phyloP scores from a whole-genome alignment of 805 yeast genomes.

The Candida xiaguanensis region DNA sequence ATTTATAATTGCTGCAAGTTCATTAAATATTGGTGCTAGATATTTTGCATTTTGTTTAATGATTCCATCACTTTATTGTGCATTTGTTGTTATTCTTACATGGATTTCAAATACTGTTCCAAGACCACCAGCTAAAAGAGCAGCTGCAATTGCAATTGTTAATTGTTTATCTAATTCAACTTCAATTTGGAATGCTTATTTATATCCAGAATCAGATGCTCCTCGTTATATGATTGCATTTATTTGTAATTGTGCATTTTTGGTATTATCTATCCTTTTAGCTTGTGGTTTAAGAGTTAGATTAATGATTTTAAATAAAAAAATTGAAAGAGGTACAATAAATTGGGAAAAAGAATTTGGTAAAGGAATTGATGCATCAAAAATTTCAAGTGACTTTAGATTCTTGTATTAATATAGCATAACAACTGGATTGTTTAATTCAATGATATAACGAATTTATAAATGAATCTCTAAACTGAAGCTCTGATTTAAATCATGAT shows the following conservation, averaged over 20 bases:
- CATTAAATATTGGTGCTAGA: conserved; percentile 53
- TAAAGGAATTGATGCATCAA: conserved; percentile 40
- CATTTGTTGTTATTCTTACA: conserved; percentile 49
- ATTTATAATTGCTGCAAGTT: conserved; percentile 47
- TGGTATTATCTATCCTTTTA: conserved; percentile 35
- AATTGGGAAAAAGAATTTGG: conserved; percentile 49
- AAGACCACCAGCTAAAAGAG: conserved; percentile 57
- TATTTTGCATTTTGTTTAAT: conserved; percentile 58
- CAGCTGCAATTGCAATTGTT: conserved; percentile 54
- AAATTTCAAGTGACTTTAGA: conserved; percentile 42
- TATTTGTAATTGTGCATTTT: conserved; percentile 46
- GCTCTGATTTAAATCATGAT: no score
- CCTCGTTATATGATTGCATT: conserved; percentile 49
- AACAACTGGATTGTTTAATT: conserved; percentile 2
- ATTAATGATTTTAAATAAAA: conserved; percentile 35
- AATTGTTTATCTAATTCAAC: conserved; percentile 55
- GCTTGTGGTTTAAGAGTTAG: conserved; percentile 39
- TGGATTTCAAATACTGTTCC: conserved; percentile 58
- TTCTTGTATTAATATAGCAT: conserved; percentile 24
- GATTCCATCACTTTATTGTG: conserved; percentile 54
- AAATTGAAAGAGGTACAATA: conserved; percentile 44
- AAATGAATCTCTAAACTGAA: background rate
- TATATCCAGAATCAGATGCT: conserved; percentile 42
- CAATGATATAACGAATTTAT: background rate
- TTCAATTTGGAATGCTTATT: conserved; percentile 53